Percentiles rank a stretch among this genome's conserved stretches.
These are phyloP conservation scores for Jimgerdemannia flammicorona DNA, from an alignment of 192 early-diverging fungal species.

Conservation along the genomic window DNA sequence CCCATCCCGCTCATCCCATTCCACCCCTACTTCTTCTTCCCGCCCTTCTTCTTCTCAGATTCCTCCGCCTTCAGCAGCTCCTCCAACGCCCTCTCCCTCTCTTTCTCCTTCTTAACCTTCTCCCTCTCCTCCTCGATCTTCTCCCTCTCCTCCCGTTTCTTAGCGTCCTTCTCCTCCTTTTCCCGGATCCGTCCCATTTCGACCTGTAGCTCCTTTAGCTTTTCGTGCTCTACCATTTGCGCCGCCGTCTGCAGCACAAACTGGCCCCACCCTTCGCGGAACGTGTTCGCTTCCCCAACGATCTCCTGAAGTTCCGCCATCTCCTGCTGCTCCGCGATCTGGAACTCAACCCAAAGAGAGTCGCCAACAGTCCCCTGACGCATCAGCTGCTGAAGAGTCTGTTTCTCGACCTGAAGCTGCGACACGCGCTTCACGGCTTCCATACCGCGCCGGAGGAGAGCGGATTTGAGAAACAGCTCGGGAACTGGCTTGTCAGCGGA, in stretches of 20 bases:
- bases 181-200: conserved; percentile 46
- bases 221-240: conserved; percentile 69
- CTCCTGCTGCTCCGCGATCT: conserved; percentile 73
- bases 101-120: conserved; percentile 36
- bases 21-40: conserved; percentile 18
- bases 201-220: conserved; percentile 40
- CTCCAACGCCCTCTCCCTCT: conserved; percentile 39
- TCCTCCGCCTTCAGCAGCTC: conserved; percentile 37
- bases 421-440: conserved; percentile 69
- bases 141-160: conserved; percentile 38
- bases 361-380: conserved; percentile 80
- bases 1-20: neutral
- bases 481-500: conserved; percentile 52
- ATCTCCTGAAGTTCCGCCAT: conserved; percentile 77
- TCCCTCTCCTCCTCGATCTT: conserved; percentile 40
- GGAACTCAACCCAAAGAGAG: conserved; percentile 73
- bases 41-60: conserved; percentile 30
- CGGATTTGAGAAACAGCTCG: conserved; percentile 61
- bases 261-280: conserved; percentile 76
- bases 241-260: conserved; percentile 80
- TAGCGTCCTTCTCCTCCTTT: conserved; percentile 43
- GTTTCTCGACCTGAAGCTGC: conserved; percentile 79
- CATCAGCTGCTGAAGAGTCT: conserved; percentile 66
- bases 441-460: conserved; percentile 79
- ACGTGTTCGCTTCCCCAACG: conserved; percentile 77